These are phyloP conservation scores for Mycosarcoma mackinlayi DNA, from an alignment of 1,284 basidiomycete species.

Conservation along the genomic window DNA sequence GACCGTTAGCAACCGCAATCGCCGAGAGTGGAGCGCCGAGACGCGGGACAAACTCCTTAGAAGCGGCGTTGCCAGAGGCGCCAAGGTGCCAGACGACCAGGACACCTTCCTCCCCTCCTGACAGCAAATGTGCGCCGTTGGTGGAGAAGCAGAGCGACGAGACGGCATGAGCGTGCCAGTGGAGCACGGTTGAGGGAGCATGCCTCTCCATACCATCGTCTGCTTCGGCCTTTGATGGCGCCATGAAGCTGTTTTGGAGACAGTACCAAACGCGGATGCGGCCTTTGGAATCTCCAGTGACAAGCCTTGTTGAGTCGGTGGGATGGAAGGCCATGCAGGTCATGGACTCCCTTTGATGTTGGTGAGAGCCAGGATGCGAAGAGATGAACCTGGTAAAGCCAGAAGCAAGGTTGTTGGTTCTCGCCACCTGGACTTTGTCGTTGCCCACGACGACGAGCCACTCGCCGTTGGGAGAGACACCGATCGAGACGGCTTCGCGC, in stretches of 20 bases:
- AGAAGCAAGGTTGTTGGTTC: constrained; percentile 41
- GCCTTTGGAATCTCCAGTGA: constrained; percentile 89
- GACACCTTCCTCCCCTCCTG: constrained; percentile 94
- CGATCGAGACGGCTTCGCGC: constrained; percentile 69
- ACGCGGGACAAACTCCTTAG: constrained; percentile 80
- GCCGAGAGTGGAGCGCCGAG: constrained; percentile 82
- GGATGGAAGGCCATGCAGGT: constrained; percentile 91
- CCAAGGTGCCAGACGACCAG: constrained; percentile 83
- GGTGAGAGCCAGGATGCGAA: constrained; percentile 31
- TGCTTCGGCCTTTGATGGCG: constrained; percentile 44
- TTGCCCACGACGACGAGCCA: constrained; percentile 85
- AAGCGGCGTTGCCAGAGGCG: constrained; percentile 70
- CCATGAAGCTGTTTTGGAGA: constrained; percentile 69
- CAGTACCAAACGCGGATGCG: constrained; percentile 93
- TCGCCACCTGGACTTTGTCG: constrained; percentile 80
- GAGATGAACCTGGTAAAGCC: constrained; percentile 83
- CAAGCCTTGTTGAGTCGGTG: constrained; percentile 83
- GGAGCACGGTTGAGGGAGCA: constrained; percentile 83
- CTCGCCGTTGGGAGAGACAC: constrained; percentile 79
- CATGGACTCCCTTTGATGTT: constrained; percentile 69
- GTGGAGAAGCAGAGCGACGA: constrained; percentile 86
- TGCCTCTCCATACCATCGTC: constrained; percentile 43
- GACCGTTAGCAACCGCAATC: constrained; percentile 74
- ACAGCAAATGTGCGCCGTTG: constrained; percentile 91
- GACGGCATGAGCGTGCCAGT: constrained; percentile 99